phyloP scores from a whole-genome alignment of 768 basidiomycete species.

The Boletus coccyginus region DNA sequence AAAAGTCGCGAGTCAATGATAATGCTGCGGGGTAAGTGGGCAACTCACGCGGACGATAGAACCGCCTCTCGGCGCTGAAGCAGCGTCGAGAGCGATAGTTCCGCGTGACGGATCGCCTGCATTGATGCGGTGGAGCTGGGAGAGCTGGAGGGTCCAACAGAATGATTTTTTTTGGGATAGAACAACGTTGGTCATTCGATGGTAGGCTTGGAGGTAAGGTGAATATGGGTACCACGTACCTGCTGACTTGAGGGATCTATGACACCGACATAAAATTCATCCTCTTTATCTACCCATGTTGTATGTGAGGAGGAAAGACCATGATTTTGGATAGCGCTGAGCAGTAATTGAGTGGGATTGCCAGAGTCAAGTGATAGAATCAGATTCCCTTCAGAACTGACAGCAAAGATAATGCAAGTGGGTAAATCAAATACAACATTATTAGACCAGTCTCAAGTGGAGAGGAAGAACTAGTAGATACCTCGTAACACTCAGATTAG shows the following conservation, averaged over 20 bases:
- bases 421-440: neutral
- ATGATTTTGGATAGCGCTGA: constrained; percentile 46
- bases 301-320: constrained; percentile 26
- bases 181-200: neutral
- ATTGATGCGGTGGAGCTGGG: constrained; percentile 53
- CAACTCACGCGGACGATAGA: constrained; percentile 48
- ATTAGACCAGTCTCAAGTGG: neutral
- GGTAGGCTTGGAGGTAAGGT: neutral
- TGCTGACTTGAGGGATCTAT: constrained; percentile 17
- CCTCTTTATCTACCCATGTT: constrained; percentile 44
- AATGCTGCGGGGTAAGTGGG: neutral
- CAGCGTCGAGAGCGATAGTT: constrained; percentile 56
- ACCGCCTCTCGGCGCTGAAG: constrained; percentile 49
- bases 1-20: neutral
- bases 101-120: constrained; percentile 75
- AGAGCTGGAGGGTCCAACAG: constrained; percentile 30
- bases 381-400: constrained; percentile 68
- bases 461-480: constrained; percentile 23
- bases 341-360: constrained; percentile 62
- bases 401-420: neutral
- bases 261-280: constrained; percentile 57
- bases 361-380: constrained; percentile 52
- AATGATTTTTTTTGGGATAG: neutral
- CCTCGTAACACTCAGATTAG: constrained; percentile 52
- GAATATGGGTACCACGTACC: neutral